These are phyloP conservation scores for Vitis rotundifolia DNA, from an alignment of 164 flowering plant genomes.

Conservation along the genomic window DNA sequence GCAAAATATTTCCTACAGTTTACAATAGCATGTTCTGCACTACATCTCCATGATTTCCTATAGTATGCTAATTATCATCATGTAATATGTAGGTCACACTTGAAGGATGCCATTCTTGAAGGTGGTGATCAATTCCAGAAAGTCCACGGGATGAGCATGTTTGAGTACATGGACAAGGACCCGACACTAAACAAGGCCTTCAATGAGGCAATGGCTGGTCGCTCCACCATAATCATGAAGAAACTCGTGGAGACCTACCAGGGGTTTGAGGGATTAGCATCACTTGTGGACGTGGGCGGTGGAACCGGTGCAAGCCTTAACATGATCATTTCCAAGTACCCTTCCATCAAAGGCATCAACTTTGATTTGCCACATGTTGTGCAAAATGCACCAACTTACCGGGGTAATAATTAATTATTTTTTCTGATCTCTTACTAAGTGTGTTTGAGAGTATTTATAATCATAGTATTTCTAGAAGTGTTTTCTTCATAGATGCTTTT, in stretches of 20 bases:
- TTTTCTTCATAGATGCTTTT: too few species aligned
- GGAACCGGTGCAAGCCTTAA: not conserved
- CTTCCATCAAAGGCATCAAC: not conserved
- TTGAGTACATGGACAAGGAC: conserved; percentile 11
- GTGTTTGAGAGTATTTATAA: too few species aligned
- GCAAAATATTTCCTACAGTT: too few species aligned
- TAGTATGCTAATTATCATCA: too few species aligned
- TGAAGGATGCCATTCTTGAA: conserved; percentile 17
- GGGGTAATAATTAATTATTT: not conserved
- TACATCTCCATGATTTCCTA: too few species aligned
- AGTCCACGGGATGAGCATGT: conserved; percentile 13
- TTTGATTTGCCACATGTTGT: not conserved
- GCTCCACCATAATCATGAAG: not conserved
- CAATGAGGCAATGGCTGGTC: not conserved
- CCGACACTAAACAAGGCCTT: conserved; percentile 4
- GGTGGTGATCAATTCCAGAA: conserved; percentile 11
- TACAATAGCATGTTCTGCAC: too few species aligned
- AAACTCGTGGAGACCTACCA: not conserved
- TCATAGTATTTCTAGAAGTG: too few species aligned
- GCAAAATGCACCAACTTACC: not conserved
- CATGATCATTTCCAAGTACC: not conserved
- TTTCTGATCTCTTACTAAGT: too few species aligned
- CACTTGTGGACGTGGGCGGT: too few species aligned
- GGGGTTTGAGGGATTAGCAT: conserved; percentile 2
- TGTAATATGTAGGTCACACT: not conserved